Conservation (phyloP, 495 filamentous ascomycete genomes). For the Collariella sp. region DNA sequence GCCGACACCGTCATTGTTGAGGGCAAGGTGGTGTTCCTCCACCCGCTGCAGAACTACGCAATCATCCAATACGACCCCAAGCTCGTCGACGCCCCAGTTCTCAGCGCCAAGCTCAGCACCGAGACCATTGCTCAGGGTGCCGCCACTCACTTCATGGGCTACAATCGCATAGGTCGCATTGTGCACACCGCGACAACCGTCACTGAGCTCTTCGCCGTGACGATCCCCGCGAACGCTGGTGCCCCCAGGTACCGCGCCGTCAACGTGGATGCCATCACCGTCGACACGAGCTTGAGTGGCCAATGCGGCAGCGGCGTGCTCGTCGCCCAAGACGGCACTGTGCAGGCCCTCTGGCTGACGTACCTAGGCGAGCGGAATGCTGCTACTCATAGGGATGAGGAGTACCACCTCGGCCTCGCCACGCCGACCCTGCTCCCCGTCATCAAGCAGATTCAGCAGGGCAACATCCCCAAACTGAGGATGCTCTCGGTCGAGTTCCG, state of each 20-base stretch:
- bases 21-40: constrained; percentile 91
- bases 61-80: constrained; percentile 91
- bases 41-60: constrained; percentile 96
- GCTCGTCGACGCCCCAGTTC: constrained; percentile 84
- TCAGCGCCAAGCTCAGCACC: constrained; percentile 74
- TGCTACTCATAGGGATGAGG: constrained; percentile 75
- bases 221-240: constrained; percentile 84
- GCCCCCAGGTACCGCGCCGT: constrained; percentile 93
- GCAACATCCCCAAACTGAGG: constrained; percentile 65
- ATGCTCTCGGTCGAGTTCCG: constrained; percentile 93
- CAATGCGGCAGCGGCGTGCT: constrained; percentile 96
- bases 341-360: constrained; percentile 92
- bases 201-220: constrained; percentile 94
- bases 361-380: constrained; percentile 84
- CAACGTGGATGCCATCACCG: constrained; percentile 94
- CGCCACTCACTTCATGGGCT: constrained; percentile 90
- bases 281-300: constrained; percentile 81
- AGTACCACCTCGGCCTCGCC: constrained; percentile 91
- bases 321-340: constrained; percentile 78
- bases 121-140: constrained; percentile 79
- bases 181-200: constrained; percentile 91
- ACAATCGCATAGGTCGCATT: constrained; percentile 90
- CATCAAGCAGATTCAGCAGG: constrained; percentile 71
- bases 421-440: constrained; percentile 84
- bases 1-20: constrained; percentile 92